Base-by-base conservation (phyloP, 345 rosid genomes). In the Pelargonium nanum region DNA sequence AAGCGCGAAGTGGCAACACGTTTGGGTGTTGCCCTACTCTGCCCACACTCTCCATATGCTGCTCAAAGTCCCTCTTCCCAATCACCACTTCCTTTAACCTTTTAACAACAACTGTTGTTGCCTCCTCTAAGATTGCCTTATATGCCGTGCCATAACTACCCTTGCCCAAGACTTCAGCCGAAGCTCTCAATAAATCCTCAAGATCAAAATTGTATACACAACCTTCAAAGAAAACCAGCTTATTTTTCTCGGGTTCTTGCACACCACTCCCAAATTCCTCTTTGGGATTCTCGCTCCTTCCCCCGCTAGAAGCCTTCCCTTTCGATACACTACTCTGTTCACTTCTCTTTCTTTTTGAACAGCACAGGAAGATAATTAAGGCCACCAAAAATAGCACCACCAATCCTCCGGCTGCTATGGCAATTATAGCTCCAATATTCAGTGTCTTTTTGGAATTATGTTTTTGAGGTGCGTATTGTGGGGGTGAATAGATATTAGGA, bases 121-220 rank as follows among this genome's bases (percentile, higher is more conserved):
- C 77, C 66, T 86, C 94, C 71, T 88, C 96, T 75, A 91, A 72
- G 44, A 86, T 80, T 10, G 96, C 98, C 75, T 91, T 91, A 65
- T 91, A 91, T 19, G 98, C 80, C 0, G 86, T 88, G 60, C 97
- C 96, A 61, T 74, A 85, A 19, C 86, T 84, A 50, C 98, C 98
- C 59, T 88, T 91, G 54, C 98, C 98, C 26, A 91, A 71, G 20
- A 91, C 91, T 72, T 91, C 98, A 25, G 96, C 98, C 0, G 98
- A 87, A 63, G 96, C 96, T 72, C 96, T 88, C 67, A 91, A 61
- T 40, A 91, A 72, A 70, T 91, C 94, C 71, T 91, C 96, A 5
- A 91, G 80, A 69, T 87, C 96, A 68, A 91, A 91, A 60, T 80
- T 80, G 58, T 84, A 88, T 0, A 78, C 74, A 60, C 84, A 83